Evolutionary conservation across 306 rosid species (phyloP).

Genomic region (Morella rubra): DNA sequence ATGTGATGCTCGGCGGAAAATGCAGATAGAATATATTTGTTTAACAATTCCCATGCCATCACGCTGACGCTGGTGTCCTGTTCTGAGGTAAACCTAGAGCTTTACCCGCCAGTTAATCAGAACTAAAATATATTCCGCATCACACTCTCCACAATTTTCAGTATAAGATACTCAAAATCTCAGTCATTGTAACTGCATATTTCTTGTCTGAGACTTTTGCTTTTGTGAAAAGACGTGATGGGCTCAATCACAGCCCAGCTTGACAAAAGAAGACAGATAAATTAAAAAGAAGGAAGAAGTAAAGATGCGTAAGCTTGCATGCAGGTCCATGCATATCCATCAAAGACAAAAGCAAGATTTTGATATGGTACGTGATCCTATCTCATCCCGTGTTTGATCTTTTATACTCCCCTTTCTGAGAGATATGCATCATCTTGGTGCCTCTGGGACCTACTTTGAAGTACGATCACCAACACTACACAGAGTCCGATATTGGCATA

Average conservation of each 20-base stretch:
- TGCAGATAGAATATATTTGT: no score
- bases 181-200: neutral
- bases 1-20: no score
- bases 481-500: no score
- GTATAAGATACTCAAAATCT: slow-evolving; percentile 8
- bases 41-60: neutral
- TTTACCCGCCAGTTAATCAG: neutral
- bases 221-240: slow-evolving; percentile 26
- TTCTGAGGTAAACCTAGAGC: neutral
- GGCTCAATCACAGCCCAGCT: slow-evolving; percentile 3
- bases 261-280: neutral
- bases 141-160: neutral
- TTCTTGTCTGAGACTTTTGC: slow-evolving; percentile 17
- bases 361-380: slow-evolving; percentile 1
- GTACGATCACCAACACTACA: no score
- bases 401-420: neutral
- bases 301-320: slow-evolving; percentile 22
- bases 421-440: neutral
- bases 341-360: slow-evolving; percentile 11
- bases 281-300: neutral
- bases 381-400: slow-evolving; percentile 4
- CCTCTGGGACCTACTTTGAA: neutral
- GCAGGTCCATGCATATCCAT: slow-evolving; percentile 32
- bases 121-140: slow-evolving; percentile 6
- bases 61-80: no score